Percentiles rank a stretch among this genome's conserved stretches.
phyloP scores from a whole-genome alignment of 2,329 filamentous ascomycete species.

The Clarireedia sp. region DNA sequence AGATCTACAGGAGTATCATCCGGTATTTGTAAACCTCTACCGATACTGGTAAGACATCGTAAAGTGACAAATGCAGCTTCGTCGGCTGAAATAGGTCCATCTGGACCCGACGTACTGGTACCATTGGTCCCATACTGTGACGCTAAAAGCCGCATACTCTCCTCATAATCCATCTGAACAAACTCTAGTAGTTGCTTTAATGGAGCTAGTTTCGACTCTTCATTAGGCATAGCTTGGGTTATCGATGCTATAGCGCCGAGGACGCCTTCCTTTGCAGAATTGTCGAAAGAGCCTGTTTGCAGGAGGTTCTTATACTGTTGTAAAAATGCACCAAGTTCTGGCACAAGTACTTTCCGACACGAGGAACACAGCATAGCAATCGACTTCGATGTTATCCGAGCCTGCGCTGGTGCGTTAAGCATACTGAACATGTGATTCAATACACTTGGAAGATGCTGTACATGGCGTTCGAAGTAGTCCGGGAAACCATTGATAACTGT shows the following conservation, averaged over 20 bases:
- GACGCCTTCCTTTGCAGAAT: conserved; percentile 63
- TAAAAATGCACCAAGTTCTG: conserved; percentile 61
- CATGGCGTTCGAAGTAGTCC: conserved; percentile 66
- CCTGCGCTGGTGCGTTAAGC: conserved; percentile 53
- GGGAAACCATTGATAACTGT: conserved; percentile 65
- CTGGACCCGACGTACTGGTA: neutral
- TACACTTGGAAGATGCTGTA: conserved; percentile 58
- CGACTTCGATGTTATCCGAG: conserved; percentile 63
- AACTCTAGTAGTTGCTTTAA: conserved; percentile 52
- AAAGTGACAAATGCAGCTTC: conserved; percentile 41
- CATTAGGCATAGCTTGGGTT: conserved; percentile 60
- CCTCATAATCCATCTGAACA: conserved; percentile 53
- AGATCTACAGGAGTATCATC: conserved; percentile 61
- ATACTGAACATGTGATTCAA: conserved; percentile 69
- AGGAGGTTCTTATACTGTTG: conserved; percentile 61
- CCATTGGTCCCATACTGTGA: neutral
- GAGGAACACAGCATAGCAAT: conserved; percentile 69
- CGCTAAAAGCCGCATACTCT: conserved; percentile 24
- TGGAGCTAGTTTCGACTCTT: conserved; percentile 44
- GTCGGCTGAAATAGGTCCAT: conserved; percentile 20
- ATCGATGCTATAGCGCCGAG: conserved; percentile 68
- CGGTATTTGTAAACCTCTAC: conserved; percentile 62
- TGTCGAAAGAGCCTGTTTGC: conserved; percentile 52
- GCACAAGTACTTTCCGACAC: conserved; percentile 60
- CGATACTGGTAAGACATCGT: conserved; percentile 61